These are phyloP conservation scores for Beauveria bassiana DNA, from an alignment of 2,329 filamentous ascomycete species.

Conservation along the genomic window DNA sequence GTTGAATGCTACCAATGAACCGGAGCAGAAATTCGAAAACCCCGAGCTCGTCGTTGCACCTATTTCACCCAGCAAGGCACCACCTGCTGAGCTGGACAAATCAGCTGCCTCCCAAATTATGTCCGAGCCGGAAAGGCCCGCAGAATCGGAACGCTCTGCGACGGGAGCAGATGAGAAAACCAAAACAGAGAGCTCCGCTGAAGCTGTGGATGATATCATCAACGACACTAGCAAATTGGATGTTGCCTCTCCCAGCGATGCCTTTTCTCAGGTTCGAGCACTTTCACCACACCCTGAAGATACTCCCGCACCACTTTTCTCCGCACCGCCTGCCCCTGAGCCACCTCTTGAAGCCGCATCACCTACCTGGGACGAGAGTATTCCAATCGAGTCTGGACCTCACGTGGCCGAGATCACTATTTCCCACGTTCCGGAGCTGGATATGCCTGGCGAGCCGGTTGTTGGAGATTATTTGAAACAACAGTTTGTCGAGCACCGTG, in stretches of 20 bases:
- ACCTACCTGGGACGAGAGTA: not conserved
- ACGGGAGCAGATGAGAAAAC: slow-evolving; percentile 12
- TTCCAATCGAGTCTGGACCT: not conserved
- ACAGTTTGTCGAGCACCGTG: slow-evolving; percentile 88
- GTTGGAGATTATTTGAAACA: slow-evolving; percentile 94
- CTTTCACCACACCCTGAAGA: slow-evolving; percentile 56
- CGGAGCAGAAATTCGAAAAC: slow-evolving; percentile 45
- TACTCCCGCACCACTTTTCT: slow-evolving; percentile 56
- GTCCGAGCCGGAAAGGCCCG: not conserved
- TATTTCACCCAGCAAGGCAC: slow-evolving; percentile 41
- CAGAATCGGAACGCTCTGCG: slow-evolving; percentile 13
- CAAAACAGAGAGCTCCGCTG: slow-evolving; percentile 6
- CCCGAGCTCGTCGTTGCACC: slow-evolving; percentile 49
- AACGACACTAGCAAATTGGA: slow-evolving; percentile 5
- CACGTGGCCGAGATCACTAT: slow-evolving; percentile 1
- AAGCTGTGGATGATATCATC: slow-evolving; percentile 6
- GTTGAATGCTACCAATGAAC: slow-evolving; percentile 52
- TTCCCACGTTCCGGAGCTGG: slow-evolving; percentile 12
- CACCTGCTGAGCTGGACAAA: slow-evolving; percentile 19
- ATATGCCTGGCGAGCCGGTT: slow-evolving; percentile 50
- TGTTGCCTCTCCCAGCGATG: not conserved
- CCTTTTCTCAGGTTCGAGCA: slow-evolving; percentile 14
- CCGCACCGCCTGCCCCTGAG: slow-evolving; percentile 23
- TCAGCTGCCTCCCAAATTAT: slow-evolving; percentile 3
- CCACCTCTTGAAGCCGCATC: slow-evolving; percentile 20